These are phyloP conservation scores for Podospora appendiculata DNA, from an alignment of 495 filamentous ascomycete species.

Conservation along the genomic window DNA sequence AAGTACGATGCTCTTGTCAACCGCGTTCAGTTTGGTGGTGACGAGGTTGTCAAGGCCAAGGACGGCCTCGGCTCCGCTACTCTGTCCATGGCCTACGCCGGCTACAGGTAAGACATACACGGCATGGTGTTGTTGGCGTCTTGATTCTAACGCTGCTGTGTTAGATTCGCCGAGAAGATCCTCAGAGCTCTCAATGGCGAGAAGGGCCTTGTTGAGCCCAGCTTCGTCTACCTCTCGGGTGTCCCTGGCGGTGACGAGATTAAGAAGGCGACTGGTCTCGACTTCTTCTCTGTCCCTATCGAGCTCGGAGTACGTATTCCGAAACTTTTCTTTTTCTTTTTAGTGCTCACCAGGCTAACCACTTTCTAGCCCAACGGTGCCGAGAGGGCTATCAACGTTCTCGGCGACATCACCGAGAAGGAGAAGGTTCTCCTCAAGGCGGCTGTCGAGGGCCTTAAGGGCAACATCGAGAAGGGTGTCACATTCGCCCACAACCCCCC, in stretches of 20 bases:
- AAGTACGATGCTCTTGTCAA: constrained; percentile 82
- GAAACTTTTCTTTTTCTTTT: background rate
- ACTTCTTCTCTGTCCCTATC: constrained; percentile 94
- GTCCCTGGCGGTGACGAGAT: constrained; percentile 81
- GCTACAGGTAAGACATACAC: constrained; percentile 59
- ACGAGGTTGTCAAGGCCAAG: constrained; percentile 98
- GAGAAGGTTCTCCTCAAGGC: constrained; percentile 83
- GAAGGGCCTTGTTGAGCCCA: constrained; percentile 87
- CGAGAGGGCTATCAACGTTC: constrained; percentile 72
- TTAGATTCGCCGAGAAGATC: constrained; percentile 86
- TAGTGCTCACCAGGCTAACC: constrained; percentile 19
- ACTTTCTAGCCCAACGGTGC: constrained; percentile 62
- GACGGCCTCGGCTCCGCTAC: constrained; percentile 91
- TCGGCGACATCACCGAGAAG: constrained; percentile 61
- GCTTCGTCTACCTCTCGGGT: constrained; percentile 89
- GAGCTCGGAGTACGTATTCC: constrained; percentile 73
- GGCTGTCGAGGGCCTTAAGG: constrained; percentile 66
- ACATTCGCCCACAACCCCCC: constrained; percentile 74
- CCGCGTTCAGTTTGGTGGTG: constrained; percentile 95
- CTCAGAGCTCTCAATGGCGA: constrained; percentile 82
- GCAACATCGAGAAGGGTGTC: constrained; percentile 90
- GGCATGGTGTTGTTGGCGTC: background rate
- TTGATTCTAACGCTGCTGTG: background rate
- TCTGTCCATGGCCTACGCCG: constrained; percentile 95
- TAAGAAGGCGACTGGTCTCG: constrained; percentile 68